phyloP scores from a whole-genome alignment of 371 early-diverging fungal genomes.

The Mortierella sp. region DNA sequence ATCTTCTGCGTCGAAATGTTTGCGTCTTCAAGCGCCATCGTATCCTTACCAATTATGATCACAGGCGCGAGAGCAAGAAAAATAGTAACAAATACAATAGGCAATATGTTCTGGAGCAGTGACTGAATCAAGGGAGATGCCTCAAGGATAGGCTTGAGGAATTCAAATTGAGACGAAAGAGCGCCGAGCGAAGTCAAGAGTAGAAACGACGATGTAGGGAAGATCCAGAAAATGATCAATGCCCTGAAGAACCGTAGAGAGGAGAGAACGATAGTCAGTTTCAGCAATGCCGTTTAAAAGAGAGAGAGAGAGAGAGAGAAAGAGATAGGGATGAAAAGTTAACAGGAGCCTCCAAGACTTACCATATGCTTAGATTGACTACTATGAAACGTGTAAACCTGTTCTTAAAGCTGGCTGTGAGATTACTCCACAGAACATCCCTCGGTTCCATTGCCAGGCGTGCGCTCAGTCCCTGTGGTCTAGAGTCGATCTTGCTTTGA shows the following conservation, averaged over 20 bases:
- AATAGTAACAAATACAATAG: conserved; percentile 73
- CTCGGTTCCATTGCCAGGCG: conserved; percentile 94
- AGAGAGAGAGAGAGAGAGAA: neutral
- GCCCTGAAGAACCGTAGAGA: conserved; percentile 43
- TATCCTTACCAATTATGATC: conserved; percentile 61
- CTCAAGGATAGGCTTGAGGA: conserved; percentile 66
- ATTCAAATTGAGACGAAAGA: conserved; percentile 70
- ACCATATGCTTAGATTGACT: conserved; percentile 66
- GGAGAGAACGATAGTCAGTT: neutral
- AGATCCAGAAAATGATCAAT: conserved; percentile 80
- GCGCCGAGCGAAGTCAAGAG: conserved; percentile 79
- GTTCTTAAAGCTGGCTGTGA: conserved; percentile 70
- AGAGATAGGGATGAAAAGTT: neutral
- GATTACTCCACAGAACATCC: conserved; percentile 90
- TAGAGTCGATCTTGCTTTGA: conserved; percentile 68
- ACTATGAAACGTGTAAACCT: conserved; percentile 63
- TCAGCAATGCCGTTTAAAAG: neutral
- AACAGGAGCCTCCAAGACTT: neutral
- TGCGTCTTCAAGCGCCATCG: neutral
- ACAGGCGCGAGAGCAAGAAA: conserved; percentile 75
- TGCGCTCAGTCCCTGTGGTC: conserved; percentile 79
- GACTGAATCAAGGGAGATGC: conserved; percentile 68
- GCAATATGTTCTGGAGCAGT: conserved; percentile 77
- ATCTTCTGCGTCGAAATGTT: too few relatives aligned
- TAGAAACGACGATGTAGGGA: conserved; percentile 80